Evolutionary conservation across 768 basidiomycete species (phyloP), one percentile per base, ranked within the genome.

Genomic region (Tubosaeta sp.): DNA sequence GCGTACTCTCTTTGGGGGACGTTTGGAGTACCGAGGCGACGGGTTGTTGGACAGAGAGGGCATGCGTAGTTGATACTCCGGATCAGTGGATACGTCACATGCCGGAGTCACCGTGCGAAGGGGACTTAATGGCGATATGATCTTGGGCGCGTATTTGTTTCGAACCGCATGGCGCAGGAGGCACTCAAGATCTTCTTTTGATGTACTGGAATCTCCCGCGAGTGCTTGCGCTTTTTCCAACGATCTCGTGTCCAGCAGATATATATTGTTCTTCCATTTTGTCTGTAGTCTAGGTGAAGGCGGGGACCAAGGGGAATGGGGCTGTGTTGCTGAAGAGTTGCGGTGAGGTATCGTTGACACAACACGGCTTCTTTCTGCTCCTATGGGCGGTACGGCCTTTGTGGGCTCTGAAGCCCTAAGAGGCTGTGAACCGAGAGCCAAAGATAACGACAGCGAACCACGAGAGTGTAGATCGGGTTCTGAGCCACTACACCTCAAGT

Each of bases 111-210:
- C 18, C 3, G 54, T 19, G 43, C 64, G 69, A 31, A 68, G 67
- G 31, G 69, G 67, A 49, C 45, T 69, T 51, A 68, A 31, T 18
- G 67, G 67, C 53, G 69, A 70, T 46, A 63, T 34, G 19, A 69
- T 29, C 57, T 55, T 66, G 1, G 69, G 48, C 10, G 69, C 51
- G 38, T 65, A 19, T 39, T 58, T 64, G 36, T 67, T 70, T 35
- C 53, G 44, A 31, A 42, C 30, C 8, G 58, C 55, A 39, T 69
- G 62, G 24, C 56, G 58, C 39, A 70, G 45, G 14, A 70, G 49
- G 22, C 64, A 60, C 44, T 46, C 38, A 41, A 70, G 60, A 18
- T 59, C 62, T 27, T 54, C 47, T 44, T 13, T 56, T 11, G 67
- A 54, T 13, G 51, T 4, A 27, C 18, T 34, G n/a, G 36, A 25